phyloP scores from a whole-genome alignment of 805 yeast species.

The Wickerhamomyces tratensis region DNA sequence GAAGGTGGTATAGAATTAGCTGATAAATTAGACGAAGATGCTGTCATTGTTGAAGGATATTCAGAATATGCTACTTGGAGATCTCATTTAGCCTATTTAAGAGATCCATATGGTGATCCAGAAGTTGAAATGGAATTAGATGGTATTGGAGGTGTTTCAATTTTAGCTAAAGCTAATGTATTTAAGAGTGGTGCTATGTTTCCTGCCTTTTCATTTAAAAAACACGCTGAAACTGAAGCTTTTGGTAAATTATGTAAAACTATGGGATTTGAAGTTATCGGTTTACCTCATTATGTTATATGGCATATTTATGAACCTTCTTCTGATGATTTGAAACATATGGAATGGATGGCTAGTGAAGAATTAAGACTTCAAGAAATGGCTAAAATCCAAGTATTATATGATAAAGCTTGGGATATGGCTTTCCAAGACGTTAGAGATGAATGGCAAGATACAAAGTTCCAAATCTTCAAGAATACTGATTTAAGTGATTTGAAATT shows the following conservation, averaged over 20 bases:
- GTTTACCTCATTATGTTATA: constrained; percentile 88
- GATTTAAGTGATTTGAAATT: constrained; percentile 44
- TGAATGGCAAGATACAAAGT: constrained; percentile 67
- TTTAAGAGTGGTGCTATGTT: constrained; percentile 86
- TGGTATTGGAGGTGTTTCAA: constrained; percentile 97
- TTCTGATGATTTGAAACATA: constrained; percentile 76
- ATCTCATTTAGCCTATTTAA: constrained; percentile 88
- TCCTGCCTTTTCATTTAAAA: constrained; percentile 93
- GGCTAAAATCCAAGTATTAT: constrained; percentile 51
- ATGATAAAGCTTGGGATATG: constrained; percentile 61
- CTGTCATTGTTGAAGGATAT: constrained; percentile 95
- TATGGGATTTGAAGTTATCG: constrained; percentile 82
- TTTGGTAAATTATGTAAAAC: constrained; percentile 83
- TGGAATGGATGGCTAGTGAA: constrained; percentile 86
- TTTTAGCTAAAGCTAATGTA: constrained; percentile 77
- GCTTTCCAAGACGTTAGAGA: constrained; percentile 72
- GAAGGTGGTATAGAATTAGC: constrained; percentile 79
- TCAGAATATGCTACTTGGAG: constrained; percentile 98
- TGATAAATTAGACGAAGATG: constrained; percentile 75
- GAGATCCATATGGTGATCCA: constrained; percentile 94
- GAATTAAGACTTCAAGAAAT: constrained; percentile 58
- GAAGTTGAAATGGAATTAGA: constrained; percentile 89
- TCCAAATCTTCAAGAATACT: constrained; percentile 64
- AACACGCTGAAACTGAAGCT: constrained; percentile 97
- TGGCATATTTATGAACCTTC: constrained; percentile 98